These are phyloP conservation scores for Smithsoniella earleae DNA, from an alignment of 163 green algal genomes.

Conservation along the genomic window DNA sequence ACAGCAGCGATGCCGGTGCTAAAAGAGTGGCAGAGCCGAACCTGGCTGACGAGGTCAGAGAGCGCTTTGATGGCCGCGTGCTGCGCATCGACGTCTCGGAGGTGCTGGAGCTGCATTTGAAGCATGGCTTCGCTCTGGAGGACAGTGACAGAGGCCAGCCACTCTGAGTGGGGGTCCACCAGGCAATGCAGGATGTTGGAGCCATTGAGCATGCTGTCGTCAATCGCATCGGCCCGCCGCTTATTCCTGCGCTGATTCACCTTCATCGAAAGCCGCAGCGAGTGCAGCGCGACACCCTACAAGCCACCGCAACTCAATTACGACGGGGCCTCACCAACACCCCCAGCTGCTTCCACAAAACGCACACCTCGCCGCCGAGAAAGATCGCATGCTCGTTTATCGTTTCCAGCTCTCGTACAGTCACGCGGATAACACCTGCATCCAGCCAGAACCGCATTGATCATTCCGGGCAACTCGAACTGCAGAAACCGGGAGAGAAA, in stretches of 20 bases:
- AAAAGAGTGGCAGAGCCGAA: not conserved
- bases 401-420: conserved; percentile 21
- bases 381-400: conserved; percentile 21
- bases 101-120: conserved; percentile 22
- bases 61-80: conserved; percentile 2
- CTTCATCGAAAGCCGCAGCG: conserved; percentile 22
- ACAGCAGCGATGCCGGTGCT: no score
- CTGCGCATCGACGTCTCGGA: not conserved
- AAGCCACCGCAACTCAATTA: not conserved
- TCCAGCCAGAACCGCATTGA: no score
- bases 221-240: conserved; percentile 21
- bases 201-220: conserved; percentile 3
- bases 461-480: no score
- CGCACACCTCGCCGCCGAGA: conserved; percentile 13
- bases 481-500: no score
- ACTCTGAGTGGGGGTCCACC: conserved; percentile 28
- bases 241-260: conserved; percentile 25
- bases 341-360: no score
- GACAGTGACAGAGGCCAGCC: not conserved
- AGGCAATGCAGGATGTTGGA: conserved; percentile 19
- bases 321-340: no score
- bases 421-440: conserved; percentile 26
- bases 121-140: conserved; percentile 22
- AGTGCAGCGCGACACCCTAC: conserved; percentile 17
- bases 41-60: not conserved